Evolutionary conservation across 1,139 yeast genomes (phyloP).

Genomic region (Geotrichum macrosporum): DNA sequence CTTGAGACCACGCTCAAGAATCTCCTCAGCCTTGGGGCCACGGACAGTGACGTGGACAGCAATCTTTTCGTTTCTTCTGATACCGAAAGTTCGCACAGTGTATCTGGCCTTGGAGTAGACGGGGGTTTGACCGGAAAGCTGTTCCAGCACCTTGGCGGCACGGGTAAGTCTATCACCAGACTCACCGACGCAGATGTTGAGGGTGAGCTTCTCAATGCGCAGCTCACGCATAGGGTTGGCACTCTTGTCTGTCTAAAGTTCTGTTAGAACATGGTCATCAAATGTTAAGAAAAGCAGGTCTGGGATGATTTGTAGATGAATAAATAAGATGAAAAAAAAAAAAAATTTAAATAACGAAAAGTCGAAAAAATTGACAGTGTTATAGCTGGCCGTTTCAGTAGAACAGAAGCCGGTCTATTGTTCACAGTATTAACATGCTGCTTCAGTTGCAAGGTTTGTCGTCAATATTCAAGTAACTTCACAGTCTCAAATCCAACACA

Average conservation of each 20-base stretch:
- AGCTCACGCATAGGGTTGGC: slow-evolving; percentile 93
- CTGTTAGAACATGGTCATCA: too few relatives aligned
- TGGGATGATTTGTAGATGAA: too few relatives aligned
- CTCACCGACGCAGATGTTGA: slow-evolving; percentile 99
- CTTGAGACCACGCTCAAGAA: slow-evolving; percentile 56
- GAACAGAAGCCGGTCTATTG: too few relatives aligned
- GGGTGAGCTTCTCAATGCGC: slow-evolving; percentile 98
- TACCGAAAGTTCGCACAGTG: slow-evolving; percentile 99
- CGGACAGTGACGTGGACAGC: slow-evolving; percentile 99
- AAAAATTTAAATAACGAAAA: too few relatives aligned
- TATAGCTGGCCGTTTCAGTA: too few relatives aligned
- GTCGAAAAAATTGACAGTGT: too few relatives aligned
- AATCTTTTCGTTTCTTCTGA: slow-evolving; percentile 99
- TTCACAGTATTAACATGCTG: too few relatives aligned
- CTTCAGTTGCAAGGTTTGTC: too few relatives aligned
- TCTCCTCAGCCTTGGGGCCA: slow-evolving; percentile 99
- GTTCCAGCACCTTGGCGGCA: slow-evolving; percentile 99
- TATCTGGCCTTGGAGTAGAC: slow-evolving; percentile 99
- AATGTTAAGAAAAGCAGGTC: too few relatives aligned
- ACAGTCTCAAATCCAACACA: too few relatives aligned
- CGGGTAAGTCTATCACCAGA: slow-evolving; percentile 99
- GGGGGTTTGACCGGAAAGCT: slow-evolving; percentile 99
- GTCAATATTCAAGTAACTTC: too few relatives aligned
- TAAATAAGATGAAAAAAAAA: too few relatives aligned
- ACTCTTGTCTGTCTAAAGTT: slow-evolving; percentile 39